Evolutionary conservation across 2,329 filamentous ascomycete genomes (phyloP), one percentile per base, ranked within the genome.

Genomic region (Aspergillus sp.): DNA sequence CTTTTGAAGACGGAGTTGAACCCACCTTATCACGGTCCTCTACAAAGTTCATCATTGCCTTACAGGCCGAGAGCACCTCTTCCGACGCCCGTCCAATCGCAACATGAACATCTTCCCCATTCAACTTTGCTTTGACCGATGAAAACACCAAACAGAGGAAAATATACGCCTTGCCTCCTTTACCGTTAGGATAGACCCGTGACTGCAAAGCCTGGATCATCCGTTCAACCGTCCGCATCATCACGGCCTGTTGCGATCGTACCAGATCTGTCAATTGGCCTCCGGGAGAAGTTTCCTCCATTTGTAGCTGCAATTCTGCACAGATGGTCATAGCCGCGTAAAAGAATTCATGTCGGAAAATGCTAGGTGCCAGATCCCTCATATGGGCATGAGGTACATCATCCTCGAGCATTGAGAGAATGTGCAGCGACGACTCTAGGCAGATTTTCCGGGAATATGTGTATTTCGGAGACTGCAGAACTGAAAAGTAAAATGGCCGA

Each of bases 381-480:
- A 68, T 59, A 23, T 61, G 44, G 6, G 49, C 27, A n/a, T 44
- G 44, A 7, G 50, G 45, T 3, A 44, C 35, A 0, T 59, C 54
- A 3, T 59, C 44, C 33, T 59, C 53, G 47, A 67, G 57, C 23
- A 62, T 61, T 1, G 62, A 66, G 12, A 70, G 52, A 20, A 70
- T 59, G 13, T 64, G 63, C 19, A 69, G 49, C 1, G 66, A 63
- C 12, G 59, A 59, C 32, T 70, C 67, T 0, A 69, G 50, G 44
- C 66, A 68, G 5, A 67, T 48, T 44, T 68, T 69, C 5, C 63
- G 60, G 7, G 67, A 70, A 44, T 65, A 70, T 5, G 65, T 66
- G 43, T 60, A 70, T 47, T 63, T 60, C 0, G 65, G 65, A 4
- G 65, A 54, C 3, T 57, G 51, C 9, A 58, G 53, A 10, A 67